phyloP scores from a whole-genome alignment of 495 filamentous ascomycete genomes.

The Tuber aestivum region DNA sequence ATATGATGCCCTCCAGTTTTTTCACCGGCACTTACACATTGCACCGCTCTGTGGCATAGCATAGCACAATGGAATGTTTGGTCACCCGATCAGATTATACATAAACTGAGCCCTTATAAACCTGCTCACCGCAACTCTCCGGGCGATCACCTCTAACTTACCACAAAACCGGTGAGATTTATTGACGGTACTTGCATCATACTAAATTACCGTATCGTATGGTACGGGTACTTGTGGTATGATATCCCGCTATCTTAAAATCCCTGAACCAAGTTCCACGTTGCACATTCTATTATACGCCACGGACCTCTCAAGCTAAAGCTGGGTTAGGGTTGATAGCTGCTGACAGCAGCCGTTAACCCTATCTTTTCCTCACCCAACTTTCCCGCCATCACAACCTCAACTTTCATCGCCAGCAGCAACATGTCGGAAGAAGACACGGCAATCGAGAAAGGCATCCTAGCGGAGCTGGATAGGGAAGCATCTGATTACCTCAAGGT shows the following conservation, averaged over 20 bases:
- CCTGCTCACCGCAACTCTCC: too few species aligned
- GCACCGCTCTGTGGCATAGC: not conserved
- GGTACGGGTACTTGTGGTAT: too few species aligned
- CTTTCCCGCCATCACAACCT: slow-evolving; percentile 1
- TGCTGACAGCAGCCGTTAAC: slow-evolving; percentile 6
- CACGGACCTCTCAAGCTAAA: not conserved
- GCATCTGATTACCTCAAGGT: slow-evolving; percentile 87
- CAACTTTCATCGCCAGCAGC: not conserved
- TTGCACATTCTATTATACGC: not conserved
- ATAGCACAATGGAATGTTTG: not conserved
- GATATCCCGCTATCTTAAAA: not conserved
- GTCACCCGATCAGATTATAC: not conserved
- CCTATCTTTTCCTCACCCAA: not conserved
- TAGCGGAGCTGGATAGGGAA: slow-evolving; percentile 79
- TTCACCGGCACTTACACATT: too few species aligned
- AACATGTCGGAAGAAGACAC: slow-evolving; percentile 44
- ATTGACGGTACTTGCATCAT: too few species aligned
- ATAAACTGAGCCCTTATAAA: not conserved
- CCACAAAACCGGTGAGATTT: not conserved
- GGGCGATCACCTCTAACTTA: too few species aligned
- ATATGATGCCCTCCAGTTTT: not conserved
- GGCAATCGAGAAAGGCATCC: slow-evolving; percentile 69
- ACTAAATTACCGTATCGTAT: too few species aligned
- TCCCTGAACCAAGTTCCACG: not conserved
- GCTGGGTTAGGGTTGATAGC: not conserved